Base-by-base conservation (phyloP, 495 filamentous ascomycete species). In the Xylaria flabelliformis region DNA sequence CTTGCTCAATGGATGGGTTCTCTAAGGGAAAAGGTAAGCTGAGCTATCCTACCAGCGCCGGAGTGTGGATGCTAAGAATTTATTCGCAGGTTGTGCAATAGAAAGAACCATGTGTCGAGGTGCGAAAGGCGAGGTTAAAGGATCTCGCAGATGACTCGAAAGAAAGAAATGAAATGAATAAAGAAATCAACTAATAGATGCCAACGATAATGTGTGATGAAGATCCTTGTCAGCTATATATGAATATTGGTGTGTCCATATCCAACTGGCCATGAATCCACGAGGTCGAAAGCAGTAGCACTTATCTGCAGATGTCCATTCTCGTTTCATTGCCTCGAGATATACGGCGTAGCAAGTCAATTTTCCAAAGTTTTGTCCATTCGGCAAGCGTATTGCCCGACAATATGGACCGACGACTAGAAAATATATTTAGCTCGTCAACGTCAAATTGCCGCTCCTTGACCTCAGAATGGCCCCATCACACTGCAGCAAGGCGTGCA, bases 21-120 rank as follows among this genome's bases (percentile, higher is more conserved):
- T 66, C 80, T 98, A 83, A 90, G 94, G 82, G 97, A 98, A 86
- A 99, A 98, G 93, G 96, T 98, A 84, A 88, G 92, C 86, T 81
- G 61, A 79, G 67, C 58, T 42, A 70, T 63, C 70, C 26, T 59
- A 53, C 56, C 67, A 67, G 48, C 44, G 68, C 44, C 32, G 71
- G 32, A 62, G 66, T 61, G 64, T 70, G 24, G 44, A 68, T 67
- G 32, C 71, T 73, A 73, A 73, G 62, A 62, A 12, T 7, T 32
- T 64, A 21, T 59, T 64, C 17, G 48, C 67, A 85, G 83, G 81
- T 85, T 76, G 82, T 83, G 71, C 83, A 85, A 80, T 85, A 77
- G 36, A 62, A 53, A 39, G 3, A 36, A 36, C 3, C 4, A 32
- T 21, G 9, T 32, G 17, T 39, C 55, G 15, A 61, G 34, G 19